Conservation (phyloP, 1,284 basidiomycete genomes). For the Ustilago sp. region DNA sequence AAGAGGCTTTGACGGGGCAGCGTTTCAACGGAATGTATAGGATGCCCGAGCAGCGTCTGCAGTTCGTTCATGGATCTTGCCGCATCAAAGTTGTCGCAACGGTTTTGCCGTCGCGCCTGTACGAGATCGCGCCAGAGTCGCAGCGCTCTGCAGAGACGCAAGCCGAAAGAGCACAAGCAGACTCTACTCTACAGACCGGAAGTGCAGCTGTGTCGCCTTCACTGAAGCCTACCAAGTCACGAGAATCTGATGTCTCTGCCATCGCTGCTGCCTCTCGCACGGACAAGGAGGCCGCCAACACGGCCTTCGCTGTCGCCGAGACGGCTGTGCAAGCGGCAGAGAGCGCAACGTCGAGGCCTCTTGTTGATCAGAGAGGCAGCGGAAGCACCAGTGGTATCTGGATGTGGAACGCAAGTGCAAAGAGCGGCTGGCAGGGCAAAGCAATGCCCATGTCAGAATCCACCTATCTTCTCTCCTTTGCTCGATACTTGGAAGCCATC, state of each 20-base stretch:
- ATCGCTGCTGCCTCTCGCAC: constrained; percentile 52
- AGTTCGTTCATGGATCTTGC: constrained; percentile 53
- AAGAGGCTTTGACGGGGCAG: constrained; percentile 7
- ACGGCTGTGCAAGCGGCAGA: constrained; percentile 54
- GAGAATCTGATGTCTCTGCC: constrained; percentile 51
- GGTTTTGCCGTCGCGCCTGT: constrained; percentile 34
- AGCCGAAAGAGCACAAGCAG: neutral
- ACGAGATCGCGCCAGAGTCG: constrained; percentile 9
- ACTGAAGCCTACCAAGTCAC: constrained; percentile 18
- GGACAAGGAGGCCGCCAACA: constrained; percentile 49
- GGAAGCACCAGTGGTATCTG: constrained; percentile 48
- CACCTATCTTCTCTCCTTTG: constrained; percentile 62
- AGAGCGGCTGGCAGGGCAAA: constrained; percentile 49
- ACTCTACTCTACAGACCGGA: neutral
- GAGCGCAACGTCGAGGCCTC: constrained; percentile 25
- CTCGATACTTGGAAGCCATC: constrained; percentile 60
- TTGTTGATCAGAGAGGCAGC: constrained; percentile 33
- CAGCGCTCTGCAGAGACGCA: constrained; percentile 10
- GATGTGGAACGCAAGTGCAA: constrained; percentile 57
- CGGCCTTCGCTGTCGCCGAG: constrained; percentile 57
- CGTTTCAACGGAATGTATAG: constrained; percentile 28
- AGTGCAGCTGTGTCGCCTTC: constrained; percentile 15
- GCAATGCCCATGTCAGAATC: constrained; percentile 53
- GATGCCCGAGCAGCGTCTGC: constrained; percentile 39
- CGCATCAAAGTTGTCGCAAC: constrained; percentile 49